These are phyloP conservation scores for Aspergillus saccharolyticus DNA, from an alignment of 495 filamentous ascomycete species.

Conservation along the genomic window DNA sequence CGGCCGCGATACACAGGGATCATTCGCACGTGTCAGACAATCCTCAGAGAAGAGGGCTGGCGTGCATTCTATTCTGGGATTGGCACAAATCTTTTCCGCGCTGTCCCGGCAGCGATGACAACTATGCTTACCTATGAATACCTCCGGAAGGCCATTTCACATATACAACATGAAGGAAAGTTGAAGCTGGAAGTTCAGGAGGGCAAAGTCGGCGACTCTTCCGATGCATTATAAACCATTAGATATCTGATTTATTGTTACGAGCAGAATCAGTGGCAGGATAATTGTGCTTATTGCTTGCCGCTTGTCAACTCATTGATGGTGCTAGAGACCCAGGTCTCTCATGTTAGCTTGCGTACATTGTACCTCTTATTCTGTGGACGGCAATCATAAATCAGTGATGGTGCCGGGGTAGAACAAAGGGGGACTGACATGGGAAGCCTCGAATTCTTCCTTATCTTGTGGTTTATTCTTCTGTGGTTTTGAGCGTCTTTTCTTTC, in stretches of 20 bases:
- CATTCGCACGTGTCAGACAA: slow-evolving; percentile 75
- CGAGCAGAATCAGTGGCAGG: neutral
- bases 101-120: slow-evolving; percentile 90
- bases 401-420: slow-evolving; percentile 13
- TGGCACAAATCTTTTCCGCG: slow-evolving; percentile 95
- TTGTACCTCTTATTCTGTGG: neutral
- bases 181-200: slow-evolving; percentile 29
- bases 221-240: slow-evolving; percentile 18
- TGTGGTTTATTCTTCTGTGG: slow-evolving; percentile 6
- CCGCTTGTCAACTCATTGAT: neutral
- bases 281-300: neutral
- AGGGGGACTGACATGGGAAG: slow-evolving; percentile 8
- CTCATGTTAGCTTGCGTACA: neutral
- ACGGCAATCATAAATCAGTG: neutral
- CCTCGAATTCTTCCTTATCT: neutral
- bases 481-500: slow-evolving; percentile 11
- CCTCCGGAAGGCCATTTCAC: slow-evolving; percentile 55
- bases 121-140: slow-evolving; percentile 97
- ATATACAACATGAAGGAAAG: slow-evolving; percentile 46
- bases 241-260: neutral
- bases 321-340: neutral
- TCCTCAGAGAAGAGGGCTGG: slow-evolving; percentile 90
- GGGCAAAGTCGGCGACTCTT: slow-evolving; percentile 13
- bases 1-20: slow-evolving; percentile 75
- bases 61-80: slow-evolving; percentile 95